Conservation (phyloP, 2,329 filamentous ascomycete species). For the Bertia moriformis region DNA sequence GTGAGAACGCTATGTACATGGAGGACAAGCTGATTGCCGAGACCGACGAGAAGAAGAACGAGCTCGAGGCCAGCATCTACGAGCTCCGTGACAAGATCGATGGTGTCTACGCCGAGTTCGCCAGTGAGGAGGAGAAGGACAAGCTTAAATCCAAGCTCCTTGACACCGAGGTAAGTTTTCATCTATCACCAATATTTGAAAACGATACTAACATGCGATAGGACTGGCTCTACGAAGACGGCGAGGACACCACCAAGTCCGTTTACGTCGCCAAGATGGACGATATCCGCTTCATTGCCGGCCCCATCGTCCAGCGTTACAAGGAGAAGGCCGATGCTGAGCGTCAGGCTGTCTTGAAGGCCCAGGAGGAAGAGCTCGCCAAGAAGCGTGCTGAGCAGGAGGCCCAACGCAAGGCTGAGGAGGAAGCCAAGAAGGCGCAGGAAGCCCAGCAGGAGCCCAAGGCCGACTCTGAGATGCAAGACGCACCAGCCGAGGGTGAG, state of each 20-base stretch:
- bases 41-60: conserved; percentile 99
- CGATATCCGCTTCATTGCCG: conserved; percentile 79
- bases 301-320: conserved; percentile 84
- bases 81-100: conserved; percentile 91
- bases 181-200: neutral
- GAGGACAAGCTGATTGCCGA: conserved; percentile 97
- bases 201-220: conserved; percentile 19
- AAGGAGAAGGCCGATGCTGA: conserved; percentile 88
- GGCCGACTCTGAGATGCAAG: neutral
- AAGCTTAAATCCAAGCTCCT: conserved; percentile 75
- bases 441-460: conserved; percentile 11
- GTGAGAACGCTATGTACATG: conserved; percentile 83
- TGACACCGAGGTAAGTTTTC: conserved; percentile 60
- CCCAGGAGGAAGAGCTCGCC: conserved; percentile 64
- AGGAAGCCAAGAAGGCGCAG: conserved; percentile 1
- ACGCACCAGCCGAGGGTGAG: neutral
- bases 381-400: conserved; percentile 49
- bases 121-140: conserved; percentile 81
- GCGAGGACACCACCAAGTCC: conserved; percentile 85
- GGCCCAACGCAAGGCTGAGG: conserved; percentile 27
- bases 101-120: conserved; percentile 76
- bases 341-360: conserved; percentile 59
- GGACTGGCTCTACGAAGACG: conserved; percentile 98
- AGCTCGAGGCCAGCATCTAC: conserved; percentile 95
- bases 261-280: conserved; percentile 91